Evolutionary conservation across 129 eudicot genomes (phyloP).

Genomic region (Helichrysum umbraculigerum): DNA sequence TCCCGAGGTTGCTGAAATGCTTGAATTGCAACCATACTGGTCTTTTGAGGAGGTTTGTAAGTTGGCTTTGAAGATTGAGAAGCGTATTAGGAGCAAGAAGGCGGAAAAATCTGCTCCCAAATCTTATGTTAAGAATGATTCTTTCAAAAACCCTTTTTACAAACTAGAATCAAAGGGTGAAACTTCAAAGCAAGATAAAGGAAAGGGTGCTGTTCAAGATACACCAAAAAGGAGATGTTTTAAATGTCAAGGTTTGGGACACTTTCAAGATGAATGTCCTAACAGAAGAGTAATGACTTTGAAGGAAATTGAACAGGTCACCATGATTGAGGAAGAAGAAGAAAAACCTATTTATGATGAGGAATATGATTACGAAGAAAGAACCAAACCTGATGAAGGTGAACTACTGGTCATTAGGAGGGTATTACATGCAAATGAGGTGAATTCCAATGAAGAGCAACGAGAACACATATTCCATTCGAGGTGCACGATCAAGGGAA

Average conservation of each 20-base stretch:
- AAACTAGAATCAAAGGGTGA: not conserved
- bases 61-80: too few relatives aligned
- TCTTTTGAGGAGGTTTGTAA: too few relatives aligned
- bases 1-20: too few relatives aligned
- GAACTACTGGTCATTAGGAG: not conserved
- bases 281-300: conserved; percentile 8
- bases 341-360: conserved; percentile 1
- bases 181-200: conserved; percentile 4
- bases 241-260: conserved; percentile 17
- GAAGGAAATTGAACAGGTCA: not conserved
- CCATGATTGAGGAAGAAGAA: not conserved
- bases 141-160: not conserved
- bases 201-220: too few relatives aligned
- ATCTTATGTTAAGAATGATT: too few relatives aligned
- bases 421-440: conserved; percentile 4
- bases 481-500: conserved; percentile 17
- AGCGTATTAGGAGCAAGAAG: too few relatives aligned
- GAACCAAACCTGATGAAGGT: not conserved
- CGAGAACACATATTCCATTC: conserved; percentile 16
- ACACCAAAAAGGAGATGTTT: conserved; percentile 1
- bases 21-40: too few relatives aligned
- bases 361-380: not conserved
- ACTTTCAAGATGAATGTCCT: conserved; percentile 11
- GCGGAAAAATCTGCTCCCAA: too few relatives aligned
- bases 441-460: conserved; percentile 4